Base-by-base conservation (phyloP, 1,139 yeast species). In the Lodderomyces parapsilosis region DNA sequence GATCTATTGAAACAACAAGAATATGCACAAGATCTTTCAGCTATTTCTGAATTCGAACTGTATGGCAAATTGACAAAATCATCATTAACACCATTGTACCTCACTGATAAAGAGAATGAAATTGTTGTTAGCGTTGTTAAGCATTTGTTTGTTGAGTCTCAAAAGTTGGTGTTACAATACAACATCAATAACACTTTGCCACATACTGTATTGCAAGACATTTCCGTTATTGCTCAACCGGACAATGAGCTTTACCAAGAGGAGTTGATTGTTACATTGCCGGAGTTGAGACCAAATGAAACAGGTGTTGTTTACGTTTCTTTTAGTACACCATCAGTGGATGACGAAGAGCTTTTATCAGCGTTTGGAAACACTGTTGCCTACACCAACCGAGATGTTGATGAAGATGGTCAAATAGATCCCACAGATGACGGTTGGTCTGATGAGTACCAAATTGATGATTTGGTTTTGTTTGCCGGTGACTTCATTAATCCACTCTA, bases 101-200 rank as follows among this genome's bases (percentile, higher is more conserved):
- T 93, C 57, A 91, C 99, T 27, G 99, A 93, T 62, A 78, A 80
- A 49, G 99, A 91, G 61, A 90, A 95, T 51, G 99, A 93, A 66
- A 90, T 90, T 62, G 93, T 89, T 41, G 96, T 94, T 43, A 77
- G 78, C 43, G 93, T 87, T 28, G 76, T 87, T 45, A 90, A 88
- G 64, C 98, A 91, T 63, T 69, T 90, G 47, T 93, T 86, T 66
- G 58, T 68, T 38, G 76, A 70, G 22, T 67, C 79, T 43, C 78
- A 80, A 34, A 86, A 89, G 62, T 69, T 90, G 59, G 94, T 93
- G 25, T 71, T 93, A 52, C 96, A 93, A 71, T 93, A 80, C 65
- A 81, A 86, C 53, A 80, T 94, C 53, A 79, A 84, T 49, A 94
- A 93, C 67, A 93, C 99, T 1, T 76, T 91, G 56, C 81, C 83